phyloP scores from a whole-genome alignment of 2,329 filamentous ascomycete genomes.

The Penicillium sp. region DNA sequence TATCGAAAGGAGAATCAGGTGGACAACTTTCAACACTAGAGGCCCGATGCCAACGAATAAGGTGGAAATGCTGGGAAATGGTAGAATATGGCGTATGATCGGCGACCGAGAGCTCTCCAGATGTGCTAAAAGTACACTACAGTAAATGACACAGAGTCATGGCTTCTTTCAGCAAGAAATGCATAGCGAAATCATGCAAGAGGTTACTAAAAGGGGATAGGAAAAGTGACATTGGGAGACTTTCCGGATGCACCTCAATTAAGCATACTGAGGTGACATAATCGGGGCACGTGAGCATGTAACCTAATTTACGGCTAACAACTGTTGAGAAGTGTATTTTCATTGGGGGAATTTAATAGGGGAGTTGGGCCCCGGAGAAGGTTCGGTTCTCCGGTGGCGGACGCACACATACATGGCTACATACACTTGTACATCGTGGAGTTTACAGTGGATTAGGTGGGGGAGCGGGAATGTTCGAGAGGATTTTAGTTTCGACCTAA shows the following conservation, averaged over 20 bases:
- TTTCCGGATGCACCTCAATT: conserved; percentile 15
- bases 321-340: neutral
- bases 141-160: neutral
- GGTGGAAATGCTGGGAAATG: neutral
- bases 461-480: neutral
- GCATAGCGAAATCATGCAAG: conserved; percentile 3
- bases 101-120: conserved; percentile 1
- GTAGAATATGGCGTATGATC: conserved; percentile 5
- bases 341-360: neutral
- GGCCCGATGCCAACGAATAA: neutral
- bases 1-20: conserved; percentile 9
- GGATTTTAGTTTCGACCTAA: neutral
- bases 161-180: neutral
- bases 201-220: conserved; percentile 1
- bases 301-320: neutral
- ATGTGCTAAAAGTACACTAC: neutral
- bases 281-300: conserved; percentile 9
- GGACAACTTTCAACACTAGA: neutral
- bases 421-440: neutral
- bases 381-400: conserved; percentile 3
- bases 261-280: conserved; percentile 22
- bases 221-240: conserved; percentile 2
- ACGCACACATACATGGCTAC: neutral
- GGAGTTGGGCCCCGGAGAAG: conserved; percentile 1
- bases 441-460: neutral